Evolutionary conservation across 2,329 filamentous ascomycete species (phyloP).

Genomic region (Xylaria sp.): DNA sequence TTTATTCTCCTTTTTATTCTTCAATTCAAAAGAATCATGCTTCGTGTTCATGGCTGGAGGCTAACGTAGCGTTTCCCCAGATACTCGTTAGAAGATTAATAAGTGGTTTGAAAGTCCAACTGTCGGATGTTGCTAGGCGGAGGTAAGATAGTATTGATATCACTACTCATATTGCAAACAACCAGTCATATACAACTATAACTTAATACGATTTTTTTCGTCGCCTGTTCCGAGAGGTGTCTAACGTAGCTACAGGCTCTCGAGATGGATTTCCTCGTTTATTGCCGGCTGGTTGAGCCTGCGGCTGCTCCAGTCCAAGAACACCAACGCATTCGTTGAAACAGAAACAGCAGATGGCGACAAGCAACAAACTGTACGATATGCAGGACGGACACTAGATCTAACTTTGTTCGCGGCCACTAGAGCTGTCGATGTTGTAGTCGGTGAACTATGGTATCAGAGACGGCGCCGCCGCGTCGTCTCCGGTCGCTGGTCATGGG

Average conservation of each 20-base stretch:
- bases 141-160: conserved; percentile 49
- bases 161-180: background rate
- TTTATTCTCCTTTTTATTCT: background rate
- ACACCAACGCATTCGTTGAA: conserved; percentile 58
- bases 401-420: conserved; percentile 82
- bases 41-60: background rate
- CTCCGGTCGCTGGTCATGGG: conserved; percentile 58
- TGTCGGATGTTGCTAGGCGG: conserved; percentile 43
- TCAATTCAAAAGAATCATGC: background rate
- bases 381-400: conserved; percentile 80
- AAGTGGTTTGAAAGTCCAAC: conserved; percentile 40
- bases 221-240: conserved; percentile 14
- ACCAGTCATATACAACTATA: background rate
- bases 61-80: conserved; percentile 35
- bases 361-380: conserved; percentile 41
- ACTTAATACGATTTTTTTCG: conserved; percentile 20
- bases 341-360: conserved; percentile 50
- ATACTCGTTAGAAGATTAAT: conserved; percentile 45
- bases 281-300: conserved; percentile 68
- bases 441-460: conserved; percentile 72
- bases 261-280: conserved; percentile 68
- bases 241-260: conserved; percentile 56
- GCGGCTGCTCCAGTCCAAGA: conserved; percentile 67
- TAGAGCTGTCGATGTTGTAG: conserved; percentile 76
- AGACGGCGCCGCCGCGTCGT: conserved; percentile 59